Evolutionary conservation across 495 filamentous ascomycete genomes (phyloP), one percentile per base, ranked within the genome.

Genomic region (Parachaetomium inaequale): DNA sequence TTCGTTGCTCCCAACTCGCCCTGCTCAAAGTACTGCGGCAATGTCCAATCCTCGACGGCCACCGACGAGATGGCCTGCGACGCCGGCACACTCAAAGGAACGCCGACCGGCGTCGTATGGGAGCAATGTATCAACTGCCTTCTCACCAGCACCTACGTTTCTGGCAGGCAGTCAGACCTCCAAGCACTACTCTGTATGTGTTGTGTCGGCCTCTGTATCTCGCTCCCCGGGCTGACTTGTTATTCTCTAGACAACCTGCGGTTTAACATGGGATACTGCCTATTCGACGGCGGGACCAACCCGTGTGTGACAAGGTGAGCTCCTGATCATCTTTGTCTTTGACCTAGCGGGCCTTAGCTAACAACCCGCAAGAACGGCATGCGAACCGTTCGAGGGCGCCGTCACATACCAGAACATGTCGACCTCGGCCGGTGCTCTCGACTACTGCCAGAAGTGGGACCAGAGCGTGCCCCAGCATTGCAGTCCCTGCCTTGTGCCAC

Each of bases 231-330:
- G n/a, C 55, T 59, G 19, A 59, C 19, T 34, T 21, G 32, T 23
- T 14, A 2, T 19, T 31, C 31, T 2, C 21, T n/a, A 82, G 79
- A 78, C 64, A 82, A 82, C 55, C 59, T 81, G 32, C 71, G 80
- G 57, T 76, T 68, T 65, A 72, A 75, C 29, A 55, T 75, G 25
- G 73, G 69, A 15, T 58, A 66, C 19, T 82, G 80, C 58, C 55
- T 82, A n/a, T 81, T 67, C 10, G 58, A 61, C 14, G 49, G 62
- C 15, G 31, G 32, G 6, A 63, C 59, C 55, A 75, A 65, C 31
- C 79, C 75, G 12, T 81, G 79, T 53, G 64, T 72, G 3, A 79
- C 75, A 49, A 61, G 61, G 79, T 81, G 67, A 63, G 75, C 67
- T 15, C 34, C 4, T 32, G 25, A 14, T 19, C 12, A 17, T 32